These are phyloP conservation scores for Bombardia bombarda DNA, from an alignment of 495 filamentous ascomycete genomes.

Conservation along the genomic window DNA sequence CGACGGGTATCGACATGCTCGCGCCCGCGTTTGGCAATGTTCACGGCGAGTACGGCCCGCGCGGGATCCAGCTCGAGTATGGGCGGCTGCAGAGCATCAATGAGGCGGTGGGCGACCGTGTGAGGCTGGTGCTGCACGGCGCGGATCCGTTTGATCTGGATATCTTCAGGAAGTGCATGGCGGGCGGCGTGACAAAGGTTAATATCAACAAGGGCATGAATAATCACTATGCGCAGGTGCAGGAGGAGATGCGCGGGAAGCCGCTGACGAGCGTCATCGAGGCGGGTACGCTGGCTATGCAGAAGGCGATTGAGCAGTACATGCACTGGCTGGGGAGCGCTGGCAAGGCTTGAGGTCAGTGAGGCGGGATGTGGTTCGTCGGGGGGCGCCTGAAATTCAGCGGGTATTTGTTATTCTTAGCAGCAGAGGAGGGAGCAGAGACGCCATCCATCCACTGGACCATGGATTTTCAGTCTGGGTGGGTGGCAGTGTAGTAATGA, in stretches of 20 bases:
- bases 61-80: conserved; percentile 68
- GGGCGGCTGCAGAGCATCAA: conserved; percentile 58
- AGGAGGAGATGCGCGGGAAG: conserved; percentile 60
- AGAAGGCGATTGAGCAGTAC: conserved; percentile 64
- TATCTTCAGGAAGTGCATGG: conserved; percentile 62
- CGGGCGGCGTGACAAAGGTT: conserved; percentile 63
- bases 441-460: too few relatives aligned
- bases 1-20: conserved; percentile 73
- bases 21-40: conserved; percentile 84
- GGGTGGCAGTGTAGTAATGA: too few relatives aligned
- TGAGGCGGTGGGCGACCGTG: conserved; percentile 50
- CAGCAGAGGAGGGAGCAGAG: too few relatives aligned
- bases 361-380: not conserved
- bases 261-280: conserved; percentile 65
- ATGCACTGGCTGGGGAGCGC: conserved; percentile 64
- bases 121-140: conserved; percentile 68
- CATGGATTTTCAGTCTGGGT: too few relatives aligned
- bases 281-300: conserved; percentile 64
- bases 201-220: conserved; percentile 84
- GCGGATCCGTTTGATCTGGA: conserved; percentile 65
- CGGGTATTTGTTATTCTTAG: too few relatives aligned
- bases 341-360: conserved; percentile 50
- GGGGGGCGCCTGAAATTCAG: not conserved
- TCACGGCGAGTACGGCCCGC: conserved; percentile 71
- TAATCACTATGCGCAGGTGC: conserved; percentile 55